Conservation (phyloP, 257 asterid species). For the Nicotiana attenuata region DNA sequence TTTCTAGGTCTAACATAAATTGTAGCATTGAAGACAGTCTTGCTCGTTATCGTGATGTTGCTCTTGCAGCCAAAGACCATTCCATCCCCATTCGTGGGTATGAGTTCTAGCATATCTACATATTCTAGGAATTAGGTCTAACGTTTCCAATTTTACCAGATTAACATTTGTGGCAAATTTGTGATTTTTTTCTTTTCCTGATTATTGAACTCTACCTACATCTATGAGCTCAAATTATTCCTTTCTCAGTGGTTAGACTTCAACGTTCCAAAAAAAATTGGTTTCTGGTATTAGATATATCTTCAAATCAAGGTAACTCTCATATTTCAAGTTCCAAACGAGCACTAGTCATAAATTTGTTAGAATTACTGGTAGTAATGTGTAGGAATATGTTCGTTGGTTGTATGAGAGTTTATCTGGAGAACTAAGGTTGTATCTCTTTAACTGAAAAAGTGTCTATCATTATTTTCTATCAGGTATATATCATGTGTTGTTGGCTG, state of each 20-base stretch:
- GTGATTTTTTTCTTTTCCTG: not conserved
- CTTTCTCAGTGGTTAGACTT: not conserved
- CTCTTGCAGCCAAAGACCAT: slow-evolving; percentile 59
- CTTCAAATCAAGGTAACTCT: not conserved
- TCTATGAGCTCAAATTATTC: not conserved
- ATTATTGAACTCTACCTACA: not conserved
- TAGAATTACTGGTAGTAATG: not conserved
- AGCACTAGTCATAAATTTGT: not conserved
- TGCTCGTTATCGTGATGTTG: slow-evolving; percentile 66
- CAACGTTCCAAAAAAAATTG: not conserved
- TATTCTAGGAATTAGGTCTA: not conserved
- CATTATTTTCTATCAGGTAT: slow-evolving; percentile 45
- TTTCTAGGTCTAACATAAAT: slow-evolving; percentile 72
- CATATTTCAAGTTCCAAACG: not conserved
- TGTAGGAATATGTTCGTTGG: not conserved
- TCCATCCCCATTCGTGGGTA: slow-evolving; percentile 89
- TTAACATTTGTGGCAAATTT: not conserved
- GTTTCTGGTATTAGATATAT: not conserved
- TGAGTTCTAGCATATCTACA: slow-evolving; percentile 15
- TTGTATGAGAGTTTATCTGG: not conserved
- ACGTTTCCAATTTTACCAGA: not conserved
- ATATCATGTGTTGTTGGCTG: slow-evolving; percentile 95
- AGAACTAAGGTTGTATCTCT: not conserved
- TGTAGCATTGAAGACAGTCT: slow-evolving; percentile 83
- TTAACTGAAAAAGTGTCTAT: not conserved